These are phyloP conservation scores for Claviceps capensis DNA, from an alignment of 2,329 filamentous ascomycete genomes.

Conservation along the genomic window DNA sequence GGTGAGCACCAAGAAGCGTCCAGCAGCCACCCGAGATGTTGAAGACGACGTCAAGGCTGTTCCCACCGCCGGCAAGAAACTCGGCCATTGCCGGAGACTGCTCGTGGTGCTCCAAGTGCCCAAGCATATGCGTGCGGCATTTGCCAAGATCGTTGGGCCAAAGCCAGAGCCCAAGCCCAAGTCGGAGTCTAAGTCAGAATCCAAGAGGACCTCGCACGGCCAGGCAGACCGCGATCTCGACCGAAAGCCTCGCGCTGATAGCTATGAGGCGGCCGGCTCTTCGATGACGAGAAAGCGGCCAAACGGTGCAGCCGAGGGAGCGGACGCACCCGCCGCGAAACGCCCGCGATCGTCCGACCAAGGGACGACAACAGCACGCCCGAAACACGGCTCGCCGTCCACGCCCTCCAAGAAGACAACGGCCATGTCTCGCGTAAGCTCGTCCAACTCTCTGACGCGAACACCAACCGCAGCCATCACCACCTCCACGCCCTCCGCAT, in stretches of 20 bases:
- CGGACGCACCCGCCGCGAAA: slow-evolving; percentile 25
- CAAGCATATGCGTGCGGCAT: slow-evolving; percentile 29
- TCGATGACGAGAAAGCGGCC: slow-evolving; percentile 35
- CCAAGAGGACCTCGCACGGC: slow-evolving; percentile 23
- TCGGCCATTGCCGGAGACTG: slow-evolving; percentile 15
- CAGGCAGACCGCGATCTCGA: slow-evolving; percentile 11
- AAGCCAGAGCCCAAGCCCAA: slow-evolving; percentile 17
- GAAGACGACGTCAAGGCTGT: slow-evolving; percentile 12
- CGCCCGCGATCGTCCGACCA: slow-evolving; percentile 29
- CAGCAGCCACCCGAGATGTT: slow-evolving; percentile 17
- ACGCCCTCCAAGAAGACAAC: slow-evolving; percentile 39
- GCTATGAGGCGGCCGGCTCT: slow-evolving; percentile 24
- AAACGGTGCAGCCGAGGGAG: slow-evolving; percentile 20
- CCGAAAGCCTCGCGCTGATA: slow-evolving; percentile 25
- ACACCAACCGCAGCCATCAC: slow-evolving; percentile 36
- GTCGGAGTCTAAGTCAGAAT: slow-evolving; percentile 20
- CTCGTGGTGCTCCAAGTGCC: slow-evolving; percentile 36
- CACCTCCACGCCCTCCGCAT: slow-evolving; percentile 17
- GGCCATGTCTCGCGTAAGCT: slow-evolving; percentile 39
- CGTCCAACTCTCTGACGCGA: slow-evolving; percentile 36
- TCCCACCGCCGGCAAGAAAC: slow-evolving; percentile 4
- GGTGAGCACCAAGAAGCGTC: slow-evolving; percentile 14
- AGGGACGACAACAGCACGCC: slow-evolving; percentile 13
- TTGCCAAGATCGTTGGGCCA: slow-evolving; percentile 31
- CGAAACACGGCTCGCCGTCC: slow-evolving; percentile 26